Evolutionary conservation across 805 yeast species (phyloP).

Genomic region (Kuraishia ogatae): DNA sequence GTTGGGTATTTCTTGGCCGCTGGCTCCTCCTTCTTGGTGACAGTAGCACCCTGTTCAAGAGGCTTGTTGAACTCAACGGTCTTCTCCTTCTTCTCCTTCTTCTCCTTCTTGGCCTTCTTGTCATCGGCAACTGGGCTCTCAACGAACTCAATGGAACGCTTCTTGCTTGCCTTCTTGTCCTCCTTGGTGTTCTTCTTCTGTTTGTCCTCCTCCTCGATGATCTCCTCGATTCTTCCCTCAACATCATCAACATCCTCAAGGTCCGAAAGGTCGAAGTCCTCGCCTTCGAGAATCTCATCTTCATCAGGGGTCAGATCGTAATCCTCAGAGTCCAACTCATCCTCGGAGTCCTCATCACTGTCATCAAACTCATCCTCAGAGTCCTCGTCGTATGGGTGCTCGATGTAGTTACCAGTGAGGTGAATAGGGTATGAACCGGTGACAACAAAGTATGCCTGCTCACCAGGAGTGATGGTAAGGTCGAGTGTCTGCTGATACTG

Average conservation of each 20-base stretch:
- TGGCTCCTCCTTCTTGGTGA: slow-evolving; percentile 21
- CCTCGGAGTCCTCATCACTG: slow-evolving; percentile 35
- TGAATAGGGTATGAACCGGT: slow-evolving; percentile 94
- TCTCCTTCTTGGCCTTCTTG: slow-evolving; percentile 24
- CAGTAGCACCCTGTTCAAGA: slow-evolving; percentile 90
- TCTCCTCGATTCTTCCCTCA: slow-evolving; percentile 66
- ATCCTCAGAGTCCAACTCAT: slow-evolving; percentile 42
- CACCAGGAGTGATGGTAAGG: slow-evolving; percentile 84
- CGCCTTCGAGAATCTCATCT: slow-evolving; percentile 48
- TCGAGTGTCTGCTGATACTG: slow-evolving; percentile 89
- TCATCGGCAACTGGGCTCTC: slow-evolving; percentile 34
- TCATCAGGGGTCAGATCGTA: slow-evolving; percentile 71
- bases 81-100: slow-evolving; percentile 39
- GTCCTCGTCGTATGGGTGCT: slow-evolving; percentile 83
- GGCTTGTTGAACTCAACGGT: slow-evolving; percentile 85
- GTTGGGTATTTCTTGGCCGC: slow-evolving; percentile 49
- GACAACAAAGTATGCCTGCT: slow-evolving; percentile 88
- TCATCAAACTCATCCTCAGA: slow-evolving; percentile 42
- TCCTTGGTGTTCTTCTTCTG: slow-evolving; percentile 27
- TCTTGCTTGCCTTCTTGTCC: slow-evolving; percentile 17
- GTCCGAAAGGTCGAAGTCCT: slow-evolving; percentile 49
- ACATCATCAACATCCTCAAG: slow-evolving; percentile 63
- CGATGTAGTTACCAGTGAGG: slow-evolving; percentile 90
- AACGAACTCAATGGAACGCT: slow-evolving; percentile 36
- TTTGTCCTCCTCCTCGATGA: slow-evolving; percentile 53